Percentiles rank a stretch among this genome's conserved stretches.
phyloP scores from a whole-genome alignment of 78 protist genomes.

The Diacronema lutheri region DNA sequence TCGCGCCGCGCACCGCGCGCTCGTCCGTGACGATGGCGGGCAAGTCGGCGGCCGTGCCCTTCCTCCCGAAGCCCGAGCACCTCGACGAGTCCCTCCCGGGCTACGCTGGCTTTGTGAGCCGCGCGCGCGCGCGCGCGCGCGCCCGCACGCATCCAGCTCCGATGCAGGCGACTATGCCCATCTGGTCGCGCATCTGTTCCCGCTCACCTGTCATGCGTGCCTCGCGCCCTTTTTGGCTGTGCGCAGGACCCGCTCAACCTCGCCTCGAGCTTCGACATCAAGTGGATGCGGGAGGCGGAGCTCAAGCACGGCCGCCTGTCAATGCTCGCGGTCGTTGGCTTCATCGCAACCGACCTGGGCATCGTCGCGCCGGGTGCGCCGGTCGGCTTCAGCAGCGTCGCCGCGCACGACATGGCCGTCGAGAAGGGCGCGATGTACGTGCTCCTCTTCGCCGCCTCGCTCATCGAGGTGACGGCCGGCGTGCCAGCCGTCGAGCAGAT shows the following conservation, averaged over 20 bases:
- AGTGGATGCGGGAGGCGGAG: constrained; percentile 38
- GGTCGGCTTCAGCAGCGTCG: not conserved
- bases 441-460: not conserved
- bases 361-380: not conserved
- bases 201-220: too few species aligned
- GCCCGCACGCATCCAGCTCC: too few species aligned
- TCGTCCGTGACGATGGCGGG: not conserved
- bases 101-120: constrained; percentile 25
- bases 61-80: constrained; percentile 25
- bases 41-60: constrained; percentile 27
- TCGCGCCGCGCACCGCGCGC: too few species aligned
- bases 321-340: constrained; percentile 21
- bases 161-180: too few species aligned
- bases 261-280: constrained; percentile 3
- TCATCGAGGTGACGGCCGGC: not conserved
- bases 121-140: too few species aligned
- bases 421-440: not conserved
- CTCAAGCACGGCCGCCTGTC: constrained; percentile 40
- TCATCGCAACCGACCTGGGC: not conserved
- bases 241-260: constrained; percentile 21
- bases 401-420: not conserved
- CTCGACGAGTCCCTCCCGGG: constrained; percentile 30
- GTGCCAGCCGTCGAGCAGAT: not conserved
- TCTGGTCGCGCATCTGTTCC: too few species aligned
- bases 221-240: too few species aligned